A percentile compares a stretch with the other conserved stretches of the same genome.
phyloP scores from a whole-genome alignment of 1,284 basidiomycete species.

The Rhodotorula sp. region DNA sequence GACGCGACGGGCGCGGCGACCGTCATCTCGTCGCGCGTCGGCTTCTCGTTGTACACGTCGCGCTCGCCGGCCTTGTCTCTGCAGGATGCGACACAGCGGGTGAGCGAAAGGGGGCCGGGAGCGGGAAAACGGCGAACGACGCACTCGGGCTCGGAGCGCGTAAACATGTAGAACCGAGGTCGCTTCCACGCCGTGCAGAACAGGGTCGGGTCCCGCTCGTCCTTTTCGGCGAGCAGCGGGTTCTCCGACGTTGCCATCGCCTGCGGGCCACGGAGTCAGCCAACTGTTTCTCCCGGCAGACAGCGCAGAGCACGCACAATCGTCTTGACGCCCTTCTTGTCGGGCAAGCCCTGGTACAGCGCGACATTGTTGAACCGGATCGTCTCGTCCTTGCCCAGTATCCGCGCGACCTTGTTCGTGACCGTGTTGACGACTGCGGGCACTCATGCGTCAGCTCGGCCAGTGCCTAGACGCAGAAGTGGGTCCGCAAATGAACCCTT shows the following conservation, averaged over 20 bases:
- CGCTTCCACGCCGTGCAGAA: slow-evolving; percentile 93
- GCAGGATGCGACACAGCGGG: neutral
- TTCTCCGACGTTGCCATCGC: slow-evolving; percentile 95
- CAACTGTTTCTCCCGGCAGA: too few relatives aligned
- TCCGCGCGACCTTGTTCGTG: slow-evolving; percentile 85
- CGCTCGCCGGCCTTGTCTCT: slow-evolving; percentile 88
- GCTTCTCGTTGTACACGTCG: slow-evolving; percentile 97
- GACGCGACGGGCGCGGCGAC: slow-evolving; percentile 69
- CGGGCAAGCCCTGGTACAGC: slow-evolving; percentile 89
- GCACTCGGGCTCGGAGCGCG: slow-evolving; percentile 84
- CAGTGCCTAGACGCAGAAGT: neutral
- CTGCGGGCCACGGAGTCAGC: slow-evolving; percentile 50
- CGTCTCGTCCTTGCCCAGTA: slow-evolving; percentile 93
- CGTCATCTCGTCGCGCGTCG: slow-evolving; percentile 94
- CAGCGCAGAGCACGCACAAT: slow-evolving; percentile 58
- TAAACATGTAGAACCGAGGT: slow-evolving; percentile 95
- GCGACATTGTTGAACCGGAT: slow-evolving; percentile 85
- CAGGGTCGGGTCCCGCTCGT: slow-evolving; percentile 81
- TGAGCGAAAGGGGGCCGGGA: neutral
- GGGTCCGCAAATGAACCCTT: slow-evolving; percentile 72
- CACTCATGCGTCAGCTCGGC: neutral
- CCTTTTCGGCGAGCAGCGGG: slow-evolving; percentile 83
- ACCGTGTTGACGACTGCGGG: slow-evolving; percentile 83
- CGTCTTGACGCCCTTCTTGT: slow-evolving; percentile 80
- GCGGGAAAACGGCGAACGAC: slow-evolving; percentile 46